Evolutionary conservation across 306 rosid genomes (phyloP).

Genomic region (Hippophae gyantsensis): DNA sequence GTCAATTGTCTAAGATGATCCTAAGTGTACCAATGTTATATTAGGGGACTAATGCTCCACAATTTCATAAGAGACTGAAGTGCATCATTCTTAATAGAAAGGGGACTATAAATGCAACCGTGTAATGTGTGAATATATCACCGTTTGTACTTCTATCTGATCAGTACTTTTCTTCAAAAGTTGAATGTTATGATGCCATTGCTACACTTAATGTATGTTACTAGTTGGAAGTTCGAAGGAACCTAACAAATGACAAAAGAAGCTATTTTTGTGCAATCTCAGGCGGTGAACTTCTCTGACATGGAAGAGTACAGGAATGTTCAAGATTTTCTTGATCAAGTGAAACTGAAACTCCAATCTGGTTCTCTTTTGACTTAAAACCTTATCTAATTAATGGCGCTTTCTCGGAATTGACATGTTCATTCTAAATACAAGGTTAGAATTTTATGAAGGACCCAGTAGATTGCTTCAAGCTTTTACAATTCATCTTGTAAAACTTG

Average conservation of each 20-base stretch:
- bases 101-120: no score
- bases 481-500: no score
- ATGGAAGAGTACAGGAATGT: conserved; percentile 52
- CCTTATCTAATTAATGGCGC: conserved; percentile 2
- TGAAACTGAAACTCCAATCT: conserved; percentile 37
- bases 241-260: not conserved
- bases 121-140: no score
- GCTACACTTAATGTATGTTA: not conserved
- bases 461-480: no score
- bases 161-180: no score
- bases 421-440: conserved; percentile 11
- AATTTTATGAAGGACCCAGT: not conserved
- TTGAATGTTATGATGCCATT: not conserved
- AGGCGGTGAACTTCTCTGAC: conserved; percentile 53
- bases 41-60: not conserved
- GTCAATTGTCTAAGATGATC: no score
- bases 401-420: not conserved
- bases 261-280: conserved; percentile 20
- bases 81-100: no score
- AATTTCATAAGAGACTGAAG: no score
- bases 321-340: conserved; percentile 52
- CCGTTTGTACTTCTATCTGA: no score
- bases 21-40: no score
- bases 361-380: conserved; percentile 20
- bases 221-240: not conserved